Conservation (phyloP, 2,329 filamentous ascomycete species). For the Chrysosporium keratinophilum region DNA sequence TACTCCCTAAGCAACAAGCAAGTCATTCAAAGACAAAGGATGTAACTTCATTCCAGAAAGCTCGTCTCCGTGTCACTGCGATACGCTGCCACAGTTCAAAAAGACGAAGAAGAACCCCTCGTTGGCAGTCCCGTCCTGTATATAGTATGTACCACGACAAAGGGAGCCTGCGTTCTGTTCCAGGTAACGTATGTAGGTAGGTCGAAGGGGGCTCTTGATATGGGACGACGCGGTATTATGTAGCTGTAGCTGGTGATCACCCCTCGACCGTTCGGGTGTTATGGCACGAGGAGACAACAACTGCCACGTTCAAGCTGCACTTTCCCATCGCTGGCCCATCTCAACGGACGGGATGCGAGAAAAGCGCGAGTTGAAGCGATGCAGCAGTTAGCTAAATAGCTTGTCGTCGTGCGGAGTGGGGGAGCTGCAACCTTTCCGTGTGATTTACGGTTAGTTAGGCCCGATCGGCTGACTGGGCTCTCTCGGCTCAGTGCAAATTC, state of each 20-base stretch:
- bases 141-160: background rate
- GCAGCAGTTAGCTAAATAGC: background rate
- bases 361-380: background rate
- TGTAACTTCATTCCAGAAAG: slow-evolving; percentile 4
- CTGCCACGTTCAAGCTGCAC: background rate
- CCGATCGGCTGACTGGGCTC: background rate
- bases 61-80: background rate
- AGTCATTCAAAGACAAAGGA: background rate
- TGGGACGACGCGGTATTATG: no score
- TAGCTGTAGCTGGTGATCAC: background rate
- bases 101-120: no score
- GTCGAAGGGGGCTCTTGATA: no score
- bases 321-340: background rate
- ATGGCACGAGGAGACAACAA: background rate
- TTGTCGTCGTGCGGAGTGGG: background rate
- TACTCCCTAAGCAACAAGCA: background rate
- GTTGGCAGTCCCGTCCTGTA: no score
- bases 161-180: background rate
- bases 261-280: no score
- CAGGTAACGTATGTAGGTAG: no score
- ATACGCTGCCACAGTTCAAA: background rate
- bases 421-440: no score
- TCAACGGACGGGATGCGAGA: background rate
- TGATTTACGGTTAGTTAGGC: no score
- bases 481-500: background rate